Conservation (phyloP, 1,284 basidiomycete genomes). For the Trichosporon sp. region DNA sequence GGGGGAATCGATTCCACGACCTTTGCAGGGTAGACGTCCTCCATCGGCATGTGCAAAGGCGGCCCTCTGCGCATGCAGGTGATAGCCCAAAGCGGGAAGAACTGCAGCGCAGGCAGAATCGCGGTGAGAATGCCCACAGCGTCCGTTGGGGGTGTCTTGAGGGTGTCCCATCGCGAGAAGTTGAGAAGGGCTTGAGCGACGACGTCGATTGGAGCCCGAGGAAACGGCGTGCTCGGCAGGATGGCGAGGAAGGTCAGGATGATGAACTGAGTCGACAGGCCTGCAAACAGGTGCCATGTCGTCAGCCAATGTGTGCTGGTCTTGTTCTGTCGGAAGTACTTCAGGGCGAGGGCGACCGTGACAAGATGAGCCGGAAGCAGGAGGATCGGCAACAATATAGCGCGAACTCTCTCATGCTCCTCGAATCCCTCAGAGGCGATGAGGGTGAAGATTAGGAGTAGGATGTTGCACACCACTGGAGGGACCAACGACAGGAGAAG, state of each 20-base stretch:
- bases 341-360: slow-evolving; percentile 54
- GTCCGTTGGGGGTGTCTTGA: slow-evolving; percentile 4
- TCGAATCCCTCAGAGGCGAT: slow-evolving; percentile 30
- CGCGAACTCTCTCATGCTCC: slow-evolving; percentile 16
- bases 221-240: slow-evolving; percentile 38
- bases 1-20: slow-evolving; percentile 40
- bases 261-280: slow-evolving; percentile 56
- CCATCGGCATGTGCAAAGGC: slow-evolving; percentile 62
- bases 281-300: slow-evolving; percentile 60
- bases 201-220: slow-evolving; percentile 7
- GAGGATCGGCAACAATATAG: slow-evolving; percentile 46
- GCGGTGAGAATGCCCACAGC: slow-evolving; percentile 15
- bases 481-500: slow-evolving; percentile 34
- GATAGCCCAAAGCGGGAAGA: slow-evolving; percentile 52
- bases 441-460: slow-evolving; percentile 33
- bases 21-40: slow-evolving; percentile 68
- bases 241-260: slow-evolving; percentile 46
- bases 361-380: slow-evolving; percentile 61
- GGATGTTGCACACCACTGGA: slow-evolving; percentile 28
- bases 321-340: slow-evolving; percentile 56
- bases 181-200: neutral
- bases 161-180: slow-evolving; percentile 14
- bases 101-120: slow-evolving; percentile 52
- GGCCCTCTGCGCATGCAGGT: slow-evolving; percentile 66
- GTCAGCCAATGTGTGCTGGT: slow-evolving; percentile 56